Evolutionary conservation across 2,329 filamentous ascomycete species (phyloP), one percentile per base, ranked within the genome.

Genomic region (Penicillium crustosum): DNA sequence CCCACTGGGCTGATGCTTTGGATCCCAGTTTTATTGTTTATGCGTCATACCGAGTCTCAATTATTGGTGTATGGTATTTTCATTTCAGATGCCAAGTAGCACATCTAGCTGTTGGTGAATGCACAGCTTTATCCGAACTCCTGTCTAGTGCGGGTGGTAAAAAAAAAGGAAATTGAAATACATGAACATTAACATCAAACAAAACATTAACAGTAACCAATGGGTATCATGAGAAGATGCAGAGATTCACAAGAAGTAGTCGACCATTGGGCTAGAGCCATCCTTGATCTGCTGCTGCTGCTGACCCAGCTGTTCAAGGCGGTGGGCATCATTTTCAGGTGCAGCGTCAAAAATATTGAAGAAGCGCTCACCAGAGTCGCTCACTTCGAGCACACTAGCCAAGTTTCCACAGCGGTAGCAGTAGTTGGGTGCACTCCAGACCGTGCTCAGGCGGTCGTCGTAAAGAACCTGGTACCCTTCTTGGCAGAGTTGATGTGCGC

Each of bases 281-380:
- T 84, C 83, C 59, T 86, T 85, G 55, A 77, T 79, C 66, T 85
- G 82, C 71, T 86, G 83, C 65, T 85, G 82, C 65, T 85, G 82
- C 70, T 86, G 83, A 60, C 88, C 85, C 74, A 94, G 91, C 69
- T 89, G 83, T 72, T 97, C 92, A 70, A 79, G 77, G 53, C 96
- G 90, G 73, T 95, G 90, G 66, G 88, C 79, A 73, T 97, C 93
- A 70, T 99, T 78, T 75, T 99, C 94, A 2, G 94, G 94, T 29
- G 94, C 93, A 4, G 94, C 94, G 56, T 95, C 91, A 74, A 99
- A 99, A 25, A 97, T 93, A 73, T 99, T 99, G 81, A 97, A 99
- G 76, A 91, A 96, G 58, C 93, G 83, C 76, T 96, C 92, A 38
- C 94, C 93, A 0, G 88, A 89, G 71, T 96, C 92, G 73, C 91